Conservation (phyloP, 179 eudicot genomes). For the Spinacia oleracea region DNA sequence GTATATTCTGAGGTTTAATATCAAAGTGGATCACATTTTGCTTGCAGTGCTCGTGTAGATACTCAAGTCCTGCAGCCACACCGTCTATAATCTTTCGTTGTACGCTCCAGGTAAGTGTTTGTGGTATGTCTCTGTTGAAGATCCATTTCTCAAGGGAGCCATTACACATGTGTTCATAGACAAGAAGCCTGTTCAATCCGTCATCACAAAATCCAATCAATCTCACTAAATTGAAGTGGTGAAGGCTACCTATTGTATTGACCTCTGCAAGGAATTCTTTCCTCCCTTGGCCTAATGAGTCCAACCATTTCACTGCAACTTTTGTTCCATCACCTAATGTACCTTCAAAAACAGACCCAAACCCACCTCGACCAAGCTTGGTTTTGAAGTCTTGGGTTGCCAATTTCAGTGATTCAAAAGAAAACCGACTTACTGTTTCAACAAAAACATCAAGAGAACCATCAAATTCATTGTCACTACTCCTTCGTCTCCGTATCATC, state of each 20-base stretch:
- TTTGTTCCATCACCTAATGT: constrained; percentile 10
- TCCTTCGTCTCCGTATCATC: neutral
- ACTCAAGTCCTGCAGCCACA: constrained; percentile 16
- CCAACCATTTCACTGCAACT: constrained; percentile 12
- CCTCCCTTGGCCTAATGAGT: constrained; percentile 9
- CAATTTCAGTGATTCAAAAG: neutral
- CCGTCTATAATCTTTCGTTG: neutral
- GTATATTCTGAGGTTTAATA: constrained; percentile 13
- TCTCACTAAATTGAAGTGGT: constrained; percentile 13
- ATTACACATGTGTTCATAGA: constrained; percentile 15
- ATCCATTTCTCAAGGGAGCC: constrained; percentile 21
- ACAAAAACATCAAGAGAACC: neutral
- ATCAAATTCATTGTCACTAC: neutral
- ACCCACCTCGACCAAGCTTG: constrained; percentile 15
- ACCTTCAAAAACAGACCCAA: constrained; percentile 13
- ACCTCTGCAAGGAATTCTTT: constrained; percentile 20
- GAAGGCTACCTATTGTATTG: constrained; percentile 14
- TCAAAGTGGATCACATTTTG: constrained; percentile 15
- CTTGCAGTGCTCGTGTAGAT: constrained; percentile 10
- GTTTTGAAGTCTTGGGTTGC: constrained; percentile 13
- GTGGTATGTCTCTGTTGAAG: neutral
- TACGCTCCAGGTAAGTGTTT: neutral
- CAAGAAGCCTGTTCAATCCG: constrained; percentile 10
- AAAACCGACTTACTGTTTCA: neutral
- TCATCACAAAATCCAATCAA: constrained; percentile 15